Base-by-base conservation (phyloP, 768 basidiomycete genomes). In the Boletus pseudo-olivaceus region DNA sequence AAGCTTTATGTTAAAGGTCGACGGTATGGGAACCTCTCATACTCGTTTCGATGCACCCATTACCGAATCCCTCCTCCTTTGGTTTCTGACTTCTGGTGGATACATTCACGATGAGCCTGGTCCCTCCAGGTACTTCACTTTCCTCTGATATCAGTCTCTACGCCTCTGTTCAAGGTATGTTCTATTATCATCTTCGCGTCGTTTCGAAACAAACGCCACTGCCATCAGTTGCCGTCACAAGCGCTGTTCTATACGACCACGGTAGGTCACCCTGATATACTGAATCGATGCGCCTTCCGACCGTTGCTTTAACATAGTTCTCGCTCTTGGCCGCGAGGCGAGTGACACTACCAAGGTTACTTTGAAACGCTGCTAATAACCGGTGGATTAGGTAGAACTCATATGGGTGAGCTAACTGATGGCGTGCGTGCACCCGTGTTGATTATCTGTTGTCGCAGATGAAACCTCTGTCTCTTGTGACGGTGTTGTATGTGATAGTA, bases 221-320 rank as follows among this genome's bases (percentile, higher is more conserved):
- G 42, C 34, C 50, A 48, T 50, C 20, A 70, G 68, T 66, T 61
- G 70, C 68, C 12, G 64, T 68, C 29, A 56, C 68, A 29, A 47
- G 55, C 29, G 64, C 58, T 40, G 68, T 54, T 46, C 43, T 70
- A 14, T 72, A 70, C 41, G 68, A 70, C 53, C 68, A 70, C 15
- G 59, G 68, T 62, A 51, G 54, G 57, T 34, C 42, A 7, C 23
- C 19, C 7, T 26, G 26, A 23, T 38, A 9, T 2, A 29, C 29
- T 14, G 27, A 29, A 45, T 26, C 7, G 37, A 14, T 14, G 20
- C 34, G 0, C 35, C 20, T 19, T 37, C 26, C 42, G 34, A 59
- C 42, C 6, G 4, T 40, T 35, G 34, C 40, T 32, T 46, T 26
- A 23, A 20, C 37, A 45, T 37, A 70, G 68, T 37, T 32, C 64